phyloP scores from a whole-genome alignment of 169 alveolate species.

The Miamiensis avidus region DNA sequence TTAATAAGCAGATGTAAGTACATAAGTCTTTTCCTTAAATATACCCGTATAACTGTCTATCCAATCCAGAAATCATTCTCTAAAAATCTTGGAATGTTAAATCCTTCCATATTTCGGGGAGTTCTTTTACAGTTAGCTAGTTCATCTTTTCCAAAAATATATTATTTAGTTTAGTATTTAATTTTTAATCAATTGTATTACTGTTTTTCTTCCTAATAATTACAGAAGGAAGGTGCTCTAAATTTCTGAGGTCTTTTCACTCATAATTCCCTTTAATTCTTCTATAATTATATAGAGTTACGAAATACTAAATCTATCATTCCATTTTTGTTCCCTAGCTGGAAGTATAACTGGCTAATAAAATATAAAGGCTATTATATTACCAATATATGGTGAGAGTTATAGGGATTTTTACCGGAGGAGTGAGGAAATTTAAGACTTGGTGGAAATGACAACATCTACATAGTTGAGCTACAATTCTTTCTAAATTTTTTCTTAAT shows the following conservation, averaged over 20 bases:
- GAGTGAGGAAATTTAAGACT: conserved; percentile 68
- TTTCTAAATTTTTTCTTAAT: conserved; percentile 69
- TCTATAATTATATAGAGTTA: conserved; percentile 62
- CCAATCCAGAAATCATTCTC: conserved; percentile 34
- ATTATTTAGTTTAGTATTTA: too few relatives aligned
- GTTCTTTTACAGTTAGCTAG: conserved; percentile 31
- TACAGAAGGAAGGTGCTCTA: conserved; percentile 32
- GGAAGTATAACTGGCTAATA: conserved; percentile 62
- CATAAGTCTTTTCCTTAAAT: conserved; percentile 39
- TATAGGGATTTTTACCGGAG: conserved; percentile 47
- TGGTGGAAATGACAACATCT: conserved; percentile 75
- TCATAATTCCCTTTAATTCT: conserved; percentile 56
- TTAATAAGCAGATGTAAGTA: conserved; percentile 33
- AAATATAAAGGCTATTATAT: not conserved
- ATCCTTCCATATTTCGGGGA: conserved; percentile 38
- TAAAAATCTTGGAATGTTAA: conserved; percentile 28
- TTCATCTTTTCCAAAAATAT: conserved; percentile 8
- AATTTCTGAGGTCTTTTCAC: conserved; percentile 33
- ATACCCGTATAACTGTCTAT: conserved; percentile 25
- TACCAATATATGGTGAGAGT: not conserved
- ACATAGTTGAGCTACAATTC: conserved; percentile 70
- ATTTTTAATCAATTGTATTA: not conserved
- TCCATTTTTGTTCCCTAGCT: conserved; percentile 64
- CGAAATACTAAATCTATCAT: conserved; percentile 61
- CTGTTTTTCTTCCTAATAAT: conserved; percentile 47